Conservation (phyloP, 2,329 filamentous ascomycete genomes). For the Trichoderma harzianum region DNA sequence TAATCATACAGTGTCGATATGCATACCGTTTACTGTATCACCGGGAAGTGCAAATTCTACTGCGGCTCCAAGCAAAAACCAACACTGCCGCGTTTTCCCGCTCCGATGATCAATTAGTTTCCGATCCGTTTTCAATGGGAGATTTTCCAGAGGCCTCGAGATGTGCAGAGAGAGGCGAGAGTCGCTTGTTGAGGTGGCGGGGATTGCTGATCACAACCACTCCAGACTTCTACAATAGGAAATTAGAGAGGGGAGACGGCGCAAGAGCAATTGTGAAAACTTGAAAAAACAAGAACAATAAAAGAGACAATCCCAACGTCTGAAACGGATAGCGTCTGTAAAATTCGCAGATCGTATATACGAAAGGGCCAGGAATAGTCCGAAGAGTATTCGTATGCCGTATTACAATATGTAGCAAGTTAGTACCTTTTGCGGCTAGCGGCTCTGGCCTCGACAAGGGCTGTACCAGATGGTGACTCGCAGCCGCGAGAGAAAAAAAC, state of each 20-base stretch:
- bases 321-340: background rate
- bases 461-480: background rate
- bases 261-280: background rate
- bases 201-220: background rate
- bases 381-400: background rate
- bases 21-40: background rate
- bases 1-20: background rate
- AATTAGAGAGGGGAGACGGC: background rate
- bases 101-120: background rate
- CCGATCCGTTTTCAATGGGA: background rate
- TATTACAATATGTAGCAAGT: background rate
- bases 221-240: background rate
- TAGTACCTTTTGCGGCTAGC: background rate
- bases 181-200: background rate
- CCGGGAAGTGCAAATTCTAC: background rate
- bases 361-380: background rate
- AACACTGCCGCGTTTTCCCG: constrained; percentile 5
- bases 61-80: background rate
- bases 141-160: background rate
- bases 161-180: background rate
- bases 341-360: background rate
- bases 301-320: background rate
- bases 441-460: background rate
- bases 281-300: background rate
- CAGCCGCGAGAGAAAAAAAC: background rate